These are phyloP conservation scores for Botrytis fragariae DNA, from an alignment of 2,329 filamentous ascomycete genomes.

Conservation along the genomic window DNA sequence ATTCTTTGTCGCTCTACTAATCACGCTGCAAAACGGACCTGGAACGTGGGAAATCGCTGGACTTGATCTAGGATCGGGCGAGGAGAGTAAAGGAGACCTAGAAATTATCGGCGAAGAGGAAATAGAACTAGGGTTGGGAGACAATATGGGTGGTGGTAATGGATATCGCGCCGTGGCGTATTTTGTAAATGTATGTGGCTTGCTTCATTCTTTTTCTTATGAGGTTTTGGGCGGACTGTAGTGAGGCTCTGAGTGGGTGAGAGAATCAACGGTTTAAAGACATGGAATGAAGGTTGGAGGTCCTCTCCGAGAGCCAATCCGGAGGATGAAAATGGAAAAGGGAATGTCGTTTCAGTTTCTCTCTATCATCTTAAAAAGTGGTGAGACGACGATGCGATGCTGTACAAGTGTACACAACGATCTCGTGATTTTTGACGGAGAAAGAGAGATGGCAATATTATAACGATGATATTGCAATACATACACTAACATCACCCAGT, in stretches of 20 bases:
- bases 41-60: not conserved
- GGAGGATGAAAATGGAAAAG: no score
- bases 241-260: not conserved
- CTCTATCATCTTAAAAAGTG: not conserved
- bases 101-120: not conserved
- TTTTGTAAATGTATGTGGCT: conserved; percentile 19
- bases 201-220: conserved; percentile 52
- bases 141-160: conserved; percentile 22
- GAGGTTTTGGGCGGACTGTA: not conserved
- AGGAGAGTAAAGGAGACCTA: not conserved
- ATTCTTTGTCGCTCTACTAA: conserved; percentile 26
- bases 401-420: conserved; percentile 12
- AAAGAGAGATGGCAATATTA: not conserved
- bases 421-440: not conserved
- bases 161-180: conserved; percentile 69
- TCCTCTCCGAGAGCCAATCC: not conserved
- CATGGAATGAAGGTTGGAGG: not conserved
- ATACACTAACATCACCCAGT: conserved; percentile 28
- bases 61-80: not conserved
- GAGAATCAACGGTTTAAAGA: no score
- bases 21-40: conserved; percentile 24
- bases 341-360: not conserved
- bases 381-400: not conserved
- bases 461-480: not conserved
- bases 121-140: not conserved